Evolutionary conservation across 352 stramenopile genomes (phyloP), one percentile per base, ranked within the genome.

Genomic region (Globisporangium emineosum): DNA sequence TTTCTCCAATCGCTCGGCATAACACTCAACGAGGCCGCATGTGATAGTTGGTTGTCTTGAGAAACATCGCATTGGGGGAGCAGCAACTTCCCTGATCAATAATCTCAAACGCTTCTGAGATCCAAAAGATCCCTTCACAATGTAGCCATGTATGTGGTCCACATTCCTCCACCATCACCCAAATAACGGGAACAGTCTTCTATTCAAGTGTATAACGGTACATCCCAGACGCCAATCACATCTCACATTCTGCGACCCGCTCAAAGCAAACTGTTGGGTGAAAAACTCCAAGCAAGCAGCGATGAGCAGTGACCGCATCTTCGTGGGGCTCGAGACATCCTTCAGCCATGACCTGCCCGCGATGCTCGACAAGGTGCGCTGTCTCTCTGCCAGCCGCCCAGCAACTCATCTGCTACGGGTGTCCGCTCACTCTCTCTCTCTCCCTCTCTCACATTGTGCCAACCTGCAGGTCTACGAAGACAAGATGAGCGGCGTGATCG

Each of bases 401-500:
- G 35, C 12, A 43, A 4, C 35, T 43, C 35, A 19, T 43, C 2
- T 43, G 35, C 13, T 43, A 13, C 5, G n/a, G n/a, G 6, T 37
- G 32, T 13, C 13, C 19, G 23, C 37, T 51, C 15, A 23, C 25
- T 62, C 19, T 4, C 29, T 49, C 55, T 5, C 4, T 5, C 23
- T 43, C 5, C 13, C 12, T 43, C 12, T 17, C 13, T 43, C 35
- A 19, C 5, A 19, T 12, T 43, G 35, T 19, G 12, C 35, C 13
- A 19, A n/a, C n/a, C 15, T 56, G 37, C 57, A 93, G 81, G 65
- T 88, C 37, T 86, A 79, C 47, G 80, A 89, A 53, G 84, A 93
- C 64, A 89, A 90, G 66, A 85, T 93, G 72, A 90, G 77, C 66
- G 86, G 84, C 42, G 67, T 97, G 0, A 79, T 88, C 37, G 79